These are phyloP conservation scores for Penicillium simplicissimum DNA, from an alignment of 495 filamentous ascomycete genomes.

Conservation along the genomic window DNA sequence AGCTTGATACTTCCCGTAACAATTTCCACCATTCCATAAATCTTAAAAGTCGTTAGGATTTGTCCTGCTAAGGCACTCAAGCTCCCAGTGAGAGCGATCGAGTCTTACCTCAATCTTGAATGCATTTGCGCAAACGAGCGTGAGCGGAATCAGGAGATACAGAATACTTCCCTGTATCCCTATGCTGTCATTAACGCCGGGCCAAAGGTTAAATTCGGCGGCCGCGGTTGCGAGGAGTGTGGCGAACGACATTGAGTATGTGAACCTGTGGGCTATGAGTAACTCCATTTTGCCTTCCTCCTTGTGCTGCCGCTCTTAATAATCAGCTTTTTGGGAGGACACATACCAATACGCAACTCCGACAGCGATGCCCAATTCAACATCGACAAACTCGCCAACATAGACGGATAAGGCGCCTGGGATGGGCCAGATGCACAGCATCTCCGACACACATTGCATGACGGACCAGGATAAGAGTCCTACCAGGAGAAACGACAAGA, in stretches of 20 bases:
- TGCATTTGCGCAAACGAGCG: not conserved
- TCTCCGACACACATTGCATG: conserved; percentile 51
- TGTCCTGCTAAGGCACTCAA: not conserved
- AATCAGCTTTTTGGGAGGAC: conserved; percentile 35
- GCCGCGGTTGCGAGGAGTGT: not conserved
- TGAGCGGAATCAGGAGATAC: not conserved
- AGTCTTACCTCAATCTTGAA: not conserved
- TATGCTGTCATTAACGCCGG: not conserved
- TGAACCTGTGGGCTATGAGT: conserved; percentile 30
- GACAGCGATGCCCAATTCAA: conserved; percentile 46
- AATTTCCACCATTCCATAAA: not conserved
- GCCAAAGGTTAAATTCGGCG: not conserved
- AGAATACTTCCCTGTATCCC: not conserved
- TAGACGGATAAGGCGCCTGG: conserved; percentile 48
- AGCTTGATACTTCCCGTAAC: not conserved
- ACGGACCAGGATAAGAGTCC: conserved; percentile 44
- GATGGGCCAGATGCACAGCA: conserved; percentile 52
- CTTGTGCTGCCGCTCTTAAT: conserved; percentile 25
- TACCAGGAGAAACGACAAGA: conserved; percentile 44
- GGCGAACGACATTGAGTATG: conserved; percentile 20
- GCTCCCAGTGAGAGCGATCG: not conserved
- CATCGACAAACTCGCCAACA: conserved; percentile 50
- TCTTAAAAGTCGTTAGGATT: not conserved
- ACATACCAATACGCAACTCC: conserved; percentile 50
- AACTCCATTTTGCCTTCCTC: conserved; percentile 18